Evolutionary conservation across 1,284 basidiomycete genomes (phyloP).

Genomic region (Agaricales sp.): DNA sequence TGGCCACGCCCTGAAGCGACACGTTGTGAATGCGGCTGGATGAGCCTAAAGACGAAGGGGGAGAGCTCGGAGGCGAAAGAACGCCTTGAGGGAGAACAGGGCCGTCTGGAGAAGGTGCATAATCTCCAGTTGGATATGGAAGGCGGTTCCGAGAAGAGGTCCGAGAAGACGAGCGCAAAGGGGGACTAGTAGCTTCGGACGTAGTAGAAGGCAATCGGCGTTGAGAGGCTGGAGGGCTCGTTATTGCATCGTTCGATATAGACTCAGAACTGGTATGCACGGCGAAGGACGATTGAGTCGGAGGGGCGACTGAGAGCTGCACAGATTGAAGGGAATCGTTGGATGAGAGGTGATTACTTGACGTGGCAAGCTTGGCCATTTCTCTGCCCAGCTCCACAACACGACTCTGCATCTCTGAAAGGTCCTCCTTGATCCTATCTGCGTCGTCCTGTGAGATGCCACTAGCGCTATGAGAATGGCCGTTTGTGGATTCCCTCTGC

Average conservation of each 20-base stretch:
- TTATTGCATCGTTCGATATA: slow-evolving; percentile 8
- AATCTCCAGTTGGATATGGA: slow-evolving; percentile 74
- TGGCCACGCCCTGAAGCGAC: not conserved
- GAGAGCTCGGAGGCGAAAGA: slow-evolving; percentile 55
- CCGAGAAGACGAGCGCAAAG: slow-evolving; percentile 33
- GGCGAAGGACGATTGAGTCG: slow-evolving; percentile 28
- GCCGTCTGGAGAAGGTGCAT: slow-evolving; percentile 18
- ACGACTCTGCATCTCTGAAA: slow-evolving; percentile 61
- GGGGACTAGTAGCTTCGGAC: slow-evolving; percentile 56
- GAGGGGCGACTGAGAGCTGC: slow-evolving; percentile 26
- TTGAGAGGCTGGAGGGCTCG: slow-evolving; percentile 18
- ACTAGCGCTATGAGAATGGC: slow-evolving; percentile 8
- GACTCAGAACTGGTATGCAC: slow-evolving; percentile 2
- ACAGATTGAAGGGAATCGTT: slow-evolving; percentile 38
- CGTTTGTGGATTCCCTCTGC: slow-evolving; percentile 14
- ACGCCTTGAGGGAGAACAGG: slow-evolving; percentile 23
- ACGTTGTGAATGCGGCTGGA: slow-evolving; percentile 14
- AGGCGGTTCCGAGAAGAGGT: slow-evolving; percentile 42
- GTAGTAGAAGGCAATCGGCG: slow-evolving; percentile 33
- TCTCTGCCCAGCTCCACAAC: slow-evolving; percentile 65
- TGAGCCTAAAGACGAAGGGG: slow-evolving; percentile 31
- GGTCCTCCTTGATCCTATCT: slow-evolving; percentile 52
- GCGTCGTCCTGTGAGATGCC: slow-evolving; percentile 18
- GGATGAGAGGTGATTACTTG: slow-evolving; percentile 44
- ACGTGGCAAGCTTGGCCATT: slow-evolving; percentile 58